Base-by-base conservation (phyloP, 345 rosid genomes). In the Adansonia digitata region DNA sequence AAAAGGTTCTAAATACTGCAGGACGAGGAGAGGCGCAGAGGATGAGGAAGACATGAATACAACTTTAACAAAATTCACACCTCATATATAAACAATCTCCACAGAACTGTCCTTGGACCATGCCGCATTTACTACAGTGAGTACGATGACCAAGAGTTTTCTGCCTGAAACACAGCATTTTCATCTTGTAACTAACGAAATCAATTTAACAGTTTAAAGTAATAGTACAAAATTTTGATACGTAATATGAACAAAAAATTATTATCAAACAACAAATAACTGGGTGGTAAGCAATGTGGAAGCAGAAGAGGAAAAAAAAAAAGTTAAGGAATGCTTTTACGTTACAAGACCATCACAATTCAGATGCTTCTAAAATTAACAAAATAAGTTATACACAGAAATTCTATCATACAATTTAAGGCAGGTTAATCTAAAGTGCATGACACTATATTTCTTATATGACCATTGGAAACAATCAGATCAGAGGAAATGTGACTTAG, bases 81-180 rank as follows among this genome's bases (percentile, higher is more conserved):
- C 98, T 92, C 95, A 89, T 91, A 80, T 86, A 90, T 85, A 94
- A 79, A 82, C 98, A 94, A 83, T 92, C 98, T 77, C 97, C 98
- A 74, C 98, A 94, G 78, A 92, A 91, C 75, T 94, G 98, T 77
- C 97, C 97, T 72, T 82, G 89, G 20, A 87, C 94, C 66, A 82
- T 55, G 67, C 75, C 59, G 79, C 98, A 94, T 66, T 86, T 14
- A 81, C 87, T 43, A 84, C 98, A 92, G 57, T 83, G 64, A 55
- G 98, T 94, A 2, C 89, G 96, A 81, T 88, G 62, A 57, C 98
- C 98, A 2, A 92, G 95, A 56, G 98, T 94, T 81, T 92, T 94
- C 84, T 94, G 98, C 92, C 98, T 94, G 93, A 46, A 61, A 74
- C 71, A 56, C 24, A 74, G 18, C 65, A 59, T 18, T 76, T 57